These are phyloP conservation scores for Sordariomycetes sp. DNA, from an alignment of 2,329 filamentous ascomycete species.

Conservation along the genomic window DNA sequence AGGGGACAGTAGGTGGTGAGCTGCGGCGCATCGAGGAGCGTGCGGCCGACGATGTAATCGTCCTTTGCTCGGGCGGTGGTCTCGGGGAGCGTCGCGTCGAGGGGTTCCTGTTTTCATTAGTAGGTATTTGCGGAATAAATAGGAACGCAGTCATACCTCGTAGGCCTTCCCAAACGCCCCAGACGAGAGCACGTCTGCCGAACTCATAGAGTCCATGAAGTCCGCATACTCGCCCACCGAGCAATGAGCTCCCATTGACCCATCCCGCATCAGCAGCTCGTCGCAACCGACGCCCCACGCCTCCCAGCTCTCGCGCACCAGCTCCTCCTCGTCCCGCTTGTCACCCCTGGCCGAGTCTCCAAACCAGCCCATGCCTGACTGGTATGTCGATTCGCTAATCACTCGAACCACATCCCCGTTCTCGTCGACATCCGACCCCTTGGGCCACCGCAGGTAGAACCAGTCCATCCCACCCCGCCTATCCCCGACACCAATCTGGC, in stretches of 20 bases:
- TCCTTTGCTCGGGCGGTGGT: conserved; percentile 32
- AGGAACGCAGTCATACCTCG: conserved; percentile 12
- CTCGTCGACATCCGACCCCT: conserved; percentile 54
- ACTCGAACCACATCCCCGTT: conserved; percentile 60
- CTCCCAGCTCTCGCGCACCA: conserved; percentile 50
- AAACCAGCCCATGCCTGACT: conserved; percentile 64
- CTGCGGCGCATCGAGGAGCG: conserved; percentile 30
- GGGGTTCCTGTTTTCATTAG: conserved; percentile 20
- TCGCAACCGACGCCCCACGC: conserved; percentile 54
- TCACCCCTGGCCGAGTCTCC: conserved; percentile 35
- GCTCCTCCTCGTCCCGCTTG: conserved; percentile 38
- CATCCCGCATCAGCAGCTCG: conserved; percentile 29
- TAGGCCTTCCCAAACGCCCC: conserved; percentile 28
- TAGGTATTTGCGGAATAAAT: not conserved
- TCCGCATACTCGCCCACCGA: conserved; percentile 36
- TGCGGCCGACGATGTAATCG: conserved; percentile 34
- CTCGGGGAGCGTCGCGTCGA: conserved; percentile 52
- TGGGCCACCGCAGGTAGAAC: conserved; percentile 70
- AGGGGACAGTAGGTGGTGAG: conserved; percentile 8
- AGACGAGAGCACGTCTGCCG: conserved; percentile 46
- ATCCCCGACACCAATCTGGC: conserved; percentile 88
- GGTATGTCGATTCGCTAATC: conserved; percentile 69
- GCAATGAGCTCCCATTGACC: not conserved
- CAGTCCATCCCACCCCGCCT: conserved; percentile 79
- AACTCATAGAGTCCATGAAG: conserved; percentile 48